Conservation (phyloP, 1,284 basidiomycete genomes). For the Sporisorium scitamineum region DNA sequence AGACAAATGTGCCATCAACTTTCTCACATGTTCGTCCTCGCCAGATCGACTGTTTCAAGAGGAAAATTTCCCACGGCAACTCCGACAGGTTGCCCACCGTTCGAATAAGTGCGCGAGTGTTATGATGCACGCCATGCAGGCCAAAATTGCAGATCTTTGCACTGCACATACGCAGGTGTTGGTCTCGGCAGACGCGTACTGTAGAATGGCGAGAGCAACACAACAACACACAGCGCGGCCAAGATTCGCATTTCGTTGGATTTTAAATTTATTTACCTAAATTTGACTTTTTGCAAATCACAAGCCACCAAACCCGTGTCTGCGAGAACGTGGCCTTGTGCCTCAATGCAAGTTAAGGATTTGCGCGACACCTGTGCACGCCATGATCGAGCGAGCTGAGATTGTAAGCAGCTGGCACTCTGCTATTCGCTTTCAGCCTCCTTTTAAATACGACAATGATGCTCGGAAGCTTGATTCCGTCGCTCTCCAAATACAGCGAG, state of each 20-base stretch:
- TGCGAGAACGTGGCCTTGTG: background rate
- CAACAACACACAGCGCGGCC: background rate
- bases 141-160: background rate
- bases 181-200: too few species aligned
- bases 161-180: background rate
- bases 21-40: too few species aligned
- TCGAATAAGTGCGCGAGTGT: too few species aligned
- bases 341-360: background rate
- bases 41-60: too few species aligned
- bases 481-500: background rate
- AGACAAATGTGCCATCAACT: too few species aligned
- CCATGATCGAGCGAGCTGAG: background rate
- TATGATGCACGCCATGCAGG: background rate
- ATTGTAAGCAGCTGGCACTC: background rate
- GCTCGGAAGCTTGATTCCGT: background rate
- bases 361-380: too few species aligned
- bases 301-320: too few species aligned
- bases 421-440: too few species aligned
- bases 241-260: too few species aligned
- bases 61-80: background rate
- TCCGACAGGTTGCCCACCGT: background rate
- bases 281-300: background rate
- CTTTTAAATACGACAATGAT: too few species aligned
- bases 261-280: too few species aligned
- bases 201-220: too few species aligned